Conservation (phyloP, 768 basidiomycete genomes). For the Auriscalpium microsporum region DNA sequence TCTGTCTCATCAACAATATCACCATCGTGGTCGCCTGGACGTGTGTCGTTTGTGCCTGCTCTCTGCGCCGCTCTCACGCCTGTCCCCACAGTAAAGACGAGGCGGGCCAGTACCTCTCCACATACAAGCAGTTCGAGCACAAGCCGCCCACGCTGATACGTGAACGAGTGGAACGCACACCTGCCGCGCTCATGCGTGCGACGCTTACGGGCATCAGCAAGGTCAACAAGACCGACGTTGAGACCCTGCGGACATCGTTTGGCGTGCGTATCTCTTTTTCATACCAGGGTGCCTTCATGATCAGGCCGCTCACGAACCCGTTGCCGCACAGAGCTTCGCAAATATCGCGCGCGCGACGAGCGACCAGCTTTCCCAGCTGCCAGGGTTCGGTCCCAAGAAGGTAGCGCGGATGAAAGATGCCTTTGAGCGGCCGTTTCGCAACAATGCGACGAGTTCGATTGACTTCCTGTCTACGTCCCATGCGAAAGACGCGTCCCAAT, state of each 20-base stretch:
- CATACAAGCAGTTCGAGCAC: slow-evolving; percentile 91
- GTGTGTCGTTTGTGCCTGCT: slow-evolving; percentile 33
- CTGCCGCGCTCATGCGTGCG: slow-evolving; percentile 69
- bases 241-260: slow-evolving; percentile 84
- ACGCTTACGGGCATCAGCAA: slow-evolving; percentile 84
- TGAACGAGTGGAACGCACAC: slow-evolving; percentile 87
- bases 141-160: slow-evolving; percentile 91
- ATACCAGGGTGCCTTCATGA: slow-evolving; percentile 1
- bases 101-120: slow-evolving; percentile 83
- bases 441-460: slow-evolving; percentile 44
- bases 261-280: slow-evolving; percentile 49
- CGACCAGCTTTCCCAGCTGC: slow-evolving; percentile 72
- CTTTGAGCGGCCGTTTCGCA: slow-evolving; percentile 82
- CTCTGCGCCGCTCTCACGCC: background rate
- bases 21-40: slow-evolving; percentile 91
- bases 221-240: slow-evolving; percentile 96
- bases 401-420: slow-evolving; percentile 86
- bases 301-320: background rate
- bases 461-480: background rate
- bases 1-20: slow-evolving; percentile 86
- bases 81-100: slow-evolving; percentile 62
- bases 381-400: slow-evolving; percentile 92
- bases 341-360: slow-evolving; percentile 66
- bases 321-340: slow-evolving; percentile 62
- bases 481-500: too few relatives aligned